A percentile compares a stretch with the other conserved stretches of the same genome.
phyloP scores from a whole-genome alignment of 768 basidiomycete genomes.

The Lactarius trivialis region DNA sequence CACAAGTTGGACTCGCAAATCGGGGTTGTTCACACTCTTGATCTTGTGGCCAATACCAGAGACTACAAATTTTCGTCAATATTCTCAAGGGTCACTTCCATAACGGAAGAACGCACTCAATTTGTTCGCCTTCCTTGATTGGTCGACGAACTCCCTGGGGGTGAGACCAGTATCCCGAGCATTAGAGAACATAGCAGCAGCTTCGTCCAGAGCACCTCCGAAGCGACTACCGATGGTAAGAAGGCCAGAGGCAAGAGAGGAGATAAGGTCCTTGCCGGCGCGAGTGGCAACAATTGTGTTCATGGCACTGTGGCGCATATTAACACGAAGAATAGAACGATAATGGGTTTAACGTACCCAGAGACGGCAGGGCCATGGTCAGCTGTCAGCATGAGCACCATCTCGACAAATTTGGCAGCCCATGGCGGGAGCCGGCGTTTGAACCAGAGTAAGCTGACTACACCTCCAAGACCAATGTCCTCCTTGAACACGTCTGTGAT shows the following conservation, averaged over 20 bases:
- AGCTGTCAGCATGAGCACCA: slow-evolving; percentile 98
- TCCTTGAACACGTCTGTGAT: slow-evolving; percentile 99
- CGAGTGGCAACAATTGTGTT: slow-evolving; percentile 99
- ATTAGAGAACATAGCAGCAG: slow-evolving; percentile 90
- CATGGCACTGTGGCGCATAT: slow-evolving; percentile 59
- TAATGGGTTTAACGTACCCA: slow-evolving; percentile 34
- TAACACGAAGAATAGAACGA: slow-evolving; percentile 4
- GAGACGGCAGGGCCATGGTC: slow-evolving; percentile 99
- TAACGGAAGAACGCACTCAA: slow-evolving; percentile 54
- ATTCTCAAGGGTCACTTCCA: neutral
- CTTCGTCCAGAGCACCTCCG: slow-evolving; percentile 98
- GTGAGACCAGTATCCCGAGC: slow-evolving; percentile 89
- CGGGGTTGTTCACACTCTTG: slow-evolving; percentile 96
- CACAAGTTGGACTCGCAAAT: slow-evolving; percentile 85
- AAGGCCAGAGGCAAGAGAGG: slow-evolving; percentile 91
- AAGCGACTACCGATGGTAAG: slow-evolving; percentile 97
- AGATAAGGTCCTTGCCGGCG: slow-evolving; percentile 98
- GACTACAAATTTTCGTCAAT: slow-evolving; percentile 40
- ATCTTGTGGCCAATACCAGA: slow-evolving; percentile 99
- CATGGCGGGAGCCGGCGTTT: slow-evolving; percentile 87
- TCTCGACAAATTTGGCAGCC: slow-evolving; percentile 99
- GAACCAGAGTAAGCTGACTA: slow-evolving; percentile 95
- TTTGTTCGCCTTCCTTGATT: slow-evolving; percentile 88
- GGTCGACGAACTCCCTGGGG: slow-evolving; percentile 97
- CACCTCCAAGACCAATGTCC: slow-evolving; percentile 94